Evolutionary conservation across 2,329 filamentous ascomycete genomes (phyloP).

Genomic region (Colletotrichum sp.): DNA sequence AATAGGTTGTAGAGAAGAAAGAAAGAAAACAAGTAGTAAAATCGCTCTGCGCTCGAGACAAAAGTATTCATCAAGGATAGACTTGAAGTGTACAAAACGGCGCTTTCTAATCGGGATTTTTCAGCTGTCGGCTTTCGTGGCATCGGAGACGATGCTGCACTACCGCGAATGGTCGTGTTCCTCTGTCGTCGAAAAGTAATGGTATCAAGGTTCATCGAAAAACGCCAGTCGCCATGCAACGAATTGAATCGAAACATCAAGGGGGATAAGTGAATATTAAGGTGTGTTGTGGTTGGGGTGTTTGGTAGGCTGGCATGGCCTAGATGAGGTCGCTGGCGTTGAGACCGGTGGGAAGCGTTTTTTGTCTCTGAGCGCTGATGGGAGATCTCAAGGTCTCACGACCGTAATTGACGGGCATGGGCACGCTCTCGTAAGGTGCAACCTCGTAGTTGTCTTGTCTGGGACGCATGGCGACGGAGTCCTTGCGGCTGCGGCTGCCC

Average conservation of each 20-base stretch:
- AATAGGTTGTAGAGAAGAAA: not conserved
- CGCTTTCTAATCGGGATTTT: not conserved
- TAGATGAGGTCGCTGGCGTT: conserved; percentile 63
- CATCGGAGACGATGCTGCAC: not conserved
- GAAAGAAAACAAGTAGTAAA: not conserved
- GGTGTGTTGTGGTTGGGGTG: not conserved
- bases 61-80: conserved; percentile 18
- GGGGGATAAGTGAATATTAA: conserved; percentile 20
- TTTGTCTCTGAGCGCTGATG: conserved; percentile 25
- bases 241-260: conserved; percentile 21
- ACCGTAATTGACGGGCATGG: conserved; percentile 44
- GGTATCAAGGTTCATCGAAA: conserved; percentile 24
- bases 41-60: conserved; percentile 8
- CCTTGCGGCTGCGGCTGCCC: conserved; percentile 60
- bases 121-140: not conserved
- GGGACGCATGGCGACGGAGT: conserved; percentile 41
- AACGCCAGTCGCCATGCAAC: conserved; percentile 48
- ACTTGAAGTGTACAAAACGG: conserved; percentile 21
- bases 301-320: not conserved
- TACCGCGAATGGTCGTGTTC: not conserved
- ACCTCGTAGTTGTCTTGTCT: conserved; percentile 39
- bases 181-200: conserved; percentile 9
- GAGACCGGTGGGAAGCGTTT: conserved; percentile 55
- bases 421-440: conserved; percentile 48
- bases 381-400: conserved; percentile 37